Conservation (phyloP, 2,329 filamentous ascomycete species). For the Calcarisporium arbuscula region DNA sequence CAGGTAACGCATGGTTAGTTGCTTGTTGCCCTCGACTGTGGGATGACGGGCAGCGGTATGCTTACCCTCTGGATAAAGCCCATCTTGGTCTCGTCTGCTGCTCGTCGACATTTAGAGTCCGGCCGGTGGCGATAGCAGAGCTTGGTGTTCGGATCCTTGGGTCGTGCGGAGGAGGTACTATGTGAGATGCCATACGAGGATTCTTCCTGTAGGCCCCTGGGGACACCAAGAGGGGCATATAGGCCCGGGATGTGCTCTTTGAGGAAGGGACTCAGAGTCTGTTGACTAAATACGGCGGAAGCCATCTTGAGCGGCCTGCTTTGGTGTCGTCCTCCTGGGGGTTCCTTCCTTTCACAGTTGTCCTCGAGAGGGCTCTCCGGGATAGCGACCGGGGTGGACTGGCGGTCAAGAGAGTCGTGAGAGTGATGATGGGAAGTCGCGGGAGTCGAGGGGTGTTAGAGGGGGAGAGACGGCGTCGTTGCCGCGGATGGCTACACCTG, state of each 20-base stretch:
- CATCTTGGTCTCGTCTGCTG: slow-evolving; percentile 95
- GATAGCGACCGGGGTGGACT: slow-evolving; percentile 7
- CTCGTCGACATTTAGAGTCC: slow-evolving; percentile 86
- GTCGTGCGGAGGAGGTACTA: slow-evolving; percentile 20
- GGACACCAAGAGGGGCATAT: slow-evolving; percentile 76
- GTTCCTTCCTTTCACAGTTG: slow-evolving; percentile 45
- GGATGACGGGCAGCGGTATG: slow-evolving; percentile 10
- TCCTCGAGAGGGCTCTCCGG: slow-evolving; percentile 27
- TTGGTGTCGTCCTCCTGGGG: slow-evolving; percentile 39
- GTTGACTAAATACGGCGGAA: slow-evolving; percentile 61
- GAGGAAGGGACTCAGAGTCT: slow-evolving; percentile 82
- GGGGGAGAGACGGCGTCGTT: background rate
- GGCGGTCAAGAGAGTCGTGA: background rate
- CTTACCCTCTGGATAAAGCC: slow-evolving; percentile 81
- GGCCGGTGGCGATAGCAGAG: slow-evolving; percentile 95
- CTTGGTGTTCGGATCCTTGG: slow-evolving; percentile 67
- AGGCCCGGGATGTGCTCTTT: slow-evolving; percentile 83
- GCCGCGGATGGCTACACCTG: background rate
- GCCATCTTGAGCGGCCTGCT: slow-evolving; percentile 47
- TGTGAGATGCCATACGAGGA: slow-evolving; percentile 10
- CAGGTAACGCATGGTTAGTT: slow-evolving; percentile 6
- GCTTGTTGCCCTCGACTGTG: background rate
- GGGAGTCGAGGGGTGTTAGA: background rate
- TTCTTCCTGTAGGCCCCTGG: slow-evolving; percentile 38
- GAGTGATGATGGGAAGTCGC: too few relatives aligned